Conservation (phyloP, 345 rosid genomes). For the Erucastrum elatum region DNA sequence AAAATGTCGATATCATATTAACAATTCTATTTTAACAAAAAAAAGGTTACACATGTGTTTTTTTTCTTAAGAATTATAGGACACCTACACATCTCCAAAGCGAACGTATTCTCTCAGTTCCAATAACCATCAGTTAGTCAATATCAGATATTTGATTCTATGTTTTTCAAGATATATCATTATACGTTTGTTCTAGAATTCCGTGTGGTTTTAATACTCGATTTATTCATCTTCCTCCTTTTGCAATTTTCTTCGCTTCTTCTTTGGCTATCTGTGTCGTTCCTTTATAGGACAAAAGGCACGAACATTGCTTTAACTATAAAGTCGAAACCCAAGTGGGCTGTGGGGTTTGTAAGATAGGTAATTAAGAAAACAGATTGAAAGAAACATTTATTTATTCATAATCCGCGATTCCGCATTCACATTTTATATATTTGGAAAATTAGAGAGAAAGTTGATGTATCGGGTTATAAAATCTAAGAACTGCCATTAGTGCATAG, state of each 20-base stretch:
- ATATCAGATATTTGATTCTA: slow-evolving; percentile 32
- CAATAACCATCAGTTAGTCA: slow-evolving; percentile 30
- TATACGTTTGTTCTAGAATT: slow-evolving; percentile 24
- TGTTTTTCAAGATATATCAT: slow-evolving; percentile 10
- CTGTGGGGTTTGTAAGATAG: slow-evolving; percentile 41
- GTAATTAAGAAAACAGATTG: not conserved
- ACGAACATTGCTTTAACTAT: slow-evolving; percentile 51
- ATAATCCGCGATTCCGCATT: not conserved
- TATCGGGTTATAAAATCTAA: not conserved
- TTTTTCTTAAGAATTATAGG: not conserved
- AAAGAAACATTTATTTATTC: not conserved
- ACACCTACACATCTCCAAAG: slow-evolving; percentile 3
- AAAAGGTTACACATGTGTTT: not conserved
- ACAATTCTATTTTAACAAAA: not conserved
- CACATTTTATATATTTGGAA: not conserved
- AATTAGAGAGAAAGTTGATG: not conserved
- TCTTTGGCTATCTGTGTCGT: slow-evolving; percentile 41
- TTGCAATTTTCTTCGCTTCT: slow-evolving; percentile 9
- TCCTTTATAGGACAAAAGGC: slow-evolving; percentile 56
- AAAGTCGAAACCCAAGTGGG: slow-evolving; percentile 56
- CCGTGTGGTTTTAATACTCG: slow-evolving; percentile 18
- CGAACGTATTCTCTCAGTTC: slow-evolving; percentile 15
- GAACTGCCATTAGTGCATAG: not conserved
- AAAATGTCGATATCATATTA: not conserved
- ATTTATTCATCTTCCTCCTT: not conserved